Evolutionary conservation across 2,329 filamentous ascomycete species (phyloP), one percentile per base, ranked within the genome.

Genomic region (Atkinsonella hypoxylon): DNA sequence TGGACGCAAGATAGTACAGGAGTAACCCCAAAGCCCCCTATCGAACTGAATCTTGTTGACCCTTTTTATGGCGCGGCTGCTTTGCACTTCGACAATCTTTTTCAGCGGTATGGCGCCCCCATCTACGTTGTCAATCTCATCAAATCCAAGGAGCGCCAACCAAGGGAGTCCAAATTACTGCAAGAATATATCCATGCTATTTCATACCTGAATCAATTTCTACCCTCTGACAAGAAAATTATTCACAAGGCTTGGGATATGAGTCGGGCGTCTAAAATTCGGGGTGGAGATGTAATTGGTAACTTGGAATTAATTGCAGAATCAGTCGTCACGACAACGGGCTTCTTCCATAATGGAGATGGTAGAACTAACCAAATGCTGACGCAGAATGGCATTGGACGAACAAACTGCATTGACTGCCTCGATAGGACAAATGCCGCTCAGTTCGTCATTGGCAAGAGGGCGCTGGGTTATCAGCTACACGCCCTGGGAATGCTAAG

Each of bases 351-450:
- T 53, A 97, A 97, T 58, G 93, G 90, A 7, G 84, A 90, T 55
- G 78, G 81, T 34, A 75, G 76, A 2, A 80, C 81, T 39, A 78
- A 78, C 18, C 74, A 79, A 3, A 61, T 65, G 56, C 74, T 85
- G 3, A 80, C 93, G 1, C 93, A 98, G 64, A 95, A 95, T 57
- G 93, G 93, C 10, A 80, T 98, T 40, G 91, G 89, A 10, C 81
- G 93, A 52, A 98, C 93, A 1, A 98, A 98, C 62, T 98, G 93
- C 65, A 97, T 98, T 59, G 93, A 98, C 67, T 98, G 93, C 61
- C 76, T 98, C 1, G 93, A 98, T 67, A 84, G 93, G 20, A 98
- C 93, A 9, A 98, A 98, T 63, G 93, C 93, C 2, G 93, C 93
- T 1, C 93, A 98, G 63, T 98, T 97, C 59, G 90, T 98, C 31